Conservation (phyloP, 495 filamentous ascomycete species). For the Aspergillus panamensis region DNA sequence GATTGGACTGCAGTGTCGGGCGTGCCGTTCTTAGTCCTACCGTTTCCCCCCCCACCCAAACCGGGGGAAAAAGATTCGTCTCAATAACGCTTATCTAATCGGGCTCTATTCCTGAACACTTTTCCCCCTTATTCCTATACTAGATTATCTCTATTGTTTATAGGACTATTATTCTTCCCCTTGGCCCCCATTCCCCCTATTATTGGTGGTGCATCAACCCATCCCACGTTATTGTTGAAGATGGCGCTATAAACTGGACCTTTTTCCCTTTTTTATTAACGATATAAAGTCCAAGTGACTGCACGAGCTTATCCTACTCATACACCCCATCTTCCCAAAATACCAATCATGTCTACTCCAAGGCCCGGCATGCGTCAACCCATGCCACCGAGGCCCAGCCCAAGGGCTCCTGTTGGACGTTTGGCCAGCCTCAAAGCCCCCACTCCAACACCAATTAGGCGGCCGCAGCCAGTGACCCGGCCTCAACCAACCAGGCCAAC, state of each 20-base stretch:
- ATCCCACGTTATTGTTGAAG: background rate
- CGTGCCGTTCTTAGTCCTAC: background rate
- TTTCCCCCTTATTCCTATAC: background rate
- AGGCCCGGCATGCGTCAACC: slow-evolving; percentile 34
- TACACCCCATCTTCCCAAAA: background rate
- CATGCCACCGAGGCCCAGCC: slow-evolving; percentile 29
- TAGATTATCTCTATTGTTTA: background rate
- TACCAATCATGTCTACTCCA: slow-evolving; percentile 29
- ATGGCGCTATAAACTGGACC: background rate
- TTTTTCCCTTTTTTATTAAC: background rate
- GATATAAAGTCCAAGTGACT: no score
- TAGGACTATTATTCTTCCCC: background rate
- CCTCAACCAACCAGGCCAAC: slow-evolving; percentile 35
- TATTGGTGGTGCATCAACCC: background rate
- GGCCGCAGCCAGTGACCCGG: slow-evolving; percentile 34
- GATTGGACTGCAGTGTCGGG: background rate
- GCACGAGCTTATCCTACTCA: no score
- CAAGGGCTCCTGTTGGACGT: slow-evolving; percentile 38
- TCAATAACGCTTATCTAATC: background rate
- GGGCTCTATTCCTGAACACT: background rate
- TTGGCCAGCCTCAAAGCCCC: slow-evolving; percentile 41
- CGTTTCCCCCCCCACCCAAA: background rate
- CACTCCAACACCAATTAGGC: slow-evolving; percentile 36
- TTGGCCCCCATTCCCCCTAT: background rate
- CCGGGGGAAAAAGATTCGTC: background rate